Evolutionary conservation across 2,329 filamentous ascomycete species (phyloP).

Genomic region (Ustulina deusta): DNA sequence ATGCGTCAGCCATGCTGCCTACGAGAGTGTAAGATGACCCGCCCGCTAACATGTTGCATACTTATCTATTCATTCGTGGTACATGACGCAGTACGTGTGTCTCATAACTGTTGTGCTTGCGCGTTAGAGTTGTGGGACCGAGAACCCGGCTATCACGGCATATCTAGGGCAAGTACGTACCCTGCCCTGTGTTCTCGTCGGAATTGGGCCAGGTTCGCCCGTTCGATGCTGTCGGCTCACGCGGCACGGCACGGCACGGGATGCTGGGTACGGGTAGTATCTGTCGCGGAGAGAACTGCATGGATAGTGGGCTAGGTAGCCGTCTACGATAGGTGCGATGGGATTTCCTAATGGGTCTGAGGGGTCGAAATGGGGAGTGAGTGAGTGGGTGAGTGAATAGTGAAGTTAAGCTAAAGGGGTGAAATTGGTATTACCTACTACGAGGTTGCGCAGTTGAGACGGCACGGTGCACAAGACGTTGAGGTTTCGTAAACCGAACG

Average conservation of each 20-base stretch:
- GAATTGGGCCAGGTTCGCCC: neutral
- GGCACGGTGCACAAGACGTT: too few species aligned
- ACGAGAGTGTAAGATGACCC: neutral
- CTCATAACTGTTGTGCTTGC: neutral
- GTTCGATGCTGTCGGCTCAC: neutral
- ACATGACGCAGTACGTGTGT: neutral
- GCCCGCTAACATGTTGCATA: neutral
- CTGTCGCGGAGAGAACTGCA: too few species aligned
- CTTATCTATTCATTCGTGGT: neutral
- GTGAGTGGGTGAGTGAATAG: too few species aligned
- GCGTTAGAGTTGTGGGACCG: neutral
- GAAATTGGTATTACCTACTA: too few species aligned
- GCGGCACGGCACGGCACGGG: neutral
- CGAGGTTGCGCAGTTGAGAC: too few species aligned
- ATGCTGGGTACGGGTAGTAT: neutral
- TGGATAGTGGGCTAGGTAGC: too few species aligned
- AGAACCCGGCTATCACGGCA: slow-evolving; percentile 25
- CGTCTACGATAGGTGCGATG: too few species aligned
- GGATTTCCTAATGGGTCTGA: too few species aligned
- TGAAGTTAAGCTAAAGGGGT: too few species aligned
- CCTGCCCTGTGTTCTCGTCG: too few species aligned
- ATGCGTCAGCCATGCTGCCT: neutral
- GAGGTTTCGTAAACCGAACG: too few species aligned
- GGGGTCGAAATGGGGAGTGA: too few species aligned
- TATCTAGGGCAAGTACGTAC: neutral